Evolutionary conservation across 2,329 filamentous ascomycete species (phyloP), one percentile per base, ranked within the genome.

Genomic region (Aspergillus versicolor): DNA sequence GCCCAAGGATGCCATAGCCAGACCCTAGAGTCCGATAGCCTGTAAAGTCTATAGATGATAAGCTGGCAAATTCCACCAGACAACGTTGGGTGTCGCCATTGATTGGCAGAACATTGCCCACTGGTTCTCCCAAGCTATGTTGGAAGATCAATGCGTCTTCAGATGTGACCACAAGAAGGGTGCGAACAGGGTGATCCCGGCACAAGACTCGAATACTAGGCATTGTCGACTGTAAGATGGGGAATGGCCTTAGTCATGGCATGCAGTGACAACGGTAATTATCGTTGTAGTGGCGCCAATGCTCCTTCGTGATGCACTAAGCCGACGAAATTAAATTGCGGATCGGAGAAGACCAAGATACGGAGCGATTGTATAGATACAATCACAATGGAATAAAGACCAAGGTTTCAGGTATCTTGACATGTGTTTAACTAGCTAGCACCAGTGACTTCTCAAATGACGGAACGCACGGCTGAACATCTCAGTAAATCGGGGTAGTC

Each of bases 91-190:
- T 75, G 62, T 71, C 77, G 63, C 69, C 70, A 46, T 61, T 63
- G 42, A 58, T 59, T 34, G 61, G 73, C 63, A 63, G 68, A 46
- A 58, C 72, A 57, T 59, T 86, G 52, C 79, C 75, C 61, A 81
- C 79, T 32, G 78, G 70, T 61, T 88, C 88, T 71, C 84, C 83
- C 47, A 85, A 79, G 71, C 84, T 91, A 77, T 94, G 87, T 61
- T 90, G 88, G 71, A 97, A 90, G 63, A 96, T 88, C 65, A 97
- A 82, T 69, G 88, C 89, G 74, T 96, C 88, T 19, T 87, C 84
- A 41, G 87, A 79, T 30, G 92, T 92, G 38, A 88, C 88, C 63
- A 97, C 87, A 63, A 91, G 91, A 72, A 97, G 91, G 63, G 91
- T 89, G 63, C 93, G 90, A 72, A 91, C 86, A 64, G 91, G 91